These are phyloP conservation scores for Phytophthora podocarpi DNA, from an alignment of 352 stramenopile species.

Conservation along the genomic window DNA sequence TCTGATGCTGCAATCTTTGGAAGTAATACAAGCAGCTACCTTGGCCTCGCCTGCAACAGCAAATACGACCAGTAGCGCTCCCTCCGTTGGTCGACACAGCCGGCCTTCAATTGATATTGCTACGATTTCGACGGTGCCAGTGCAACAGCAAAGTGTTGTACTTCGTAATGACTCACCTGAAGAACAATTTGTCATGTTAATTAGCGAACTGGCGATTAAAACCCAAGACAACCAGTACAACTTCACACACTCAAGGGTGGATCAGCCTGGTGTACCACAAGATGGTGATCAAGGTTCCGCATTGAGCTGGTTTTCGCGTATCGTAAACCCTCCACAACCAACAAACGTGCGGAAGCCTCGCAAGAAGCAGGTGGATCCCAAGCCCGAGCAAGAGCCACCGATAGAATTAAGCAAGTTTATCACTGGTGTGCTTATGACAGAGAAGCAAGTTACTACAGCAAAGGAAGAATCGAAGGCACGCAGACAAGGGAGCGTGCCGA, in stretches of 20 bases:
- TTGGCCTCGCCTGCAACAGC: background rate
- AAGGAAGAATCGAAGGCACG: slow-evolving; percentile 42
- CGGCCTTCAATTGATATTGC: background rate
- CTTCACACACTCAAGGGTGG: slow-evolving; percentile 6
- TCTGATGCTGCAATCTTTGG: slow-evolving; percentile 56
- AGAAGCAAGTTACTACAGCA: slow-evolving; percentile 34
- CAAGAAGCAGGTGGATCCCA: slow-evolving; percentile 23
- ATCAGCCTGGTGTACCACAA: background rate
- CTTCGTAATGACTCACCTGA: background rate
- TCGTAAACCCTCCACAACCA: slow-evolving; percentile 20
- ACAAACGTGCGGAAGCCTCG: slow-evolving; percentile 6
- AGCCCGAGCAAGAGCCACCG: background rate
- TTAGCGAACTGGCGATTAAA: slow-evolving; percentile 2
- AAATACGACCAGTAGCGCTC: no score
- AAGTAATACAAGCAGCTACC: slow-evolving; percentile 36
- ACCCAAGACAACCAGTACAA: slow-evolving; percentile 23
- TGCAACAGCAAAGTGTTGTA: background rate
- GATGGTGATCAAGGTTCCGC: background rate
- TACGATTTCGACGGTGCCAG: background rate
- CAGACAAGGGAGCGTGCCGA: slow-evolving; percentile 43
- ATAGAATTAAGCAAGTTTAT: slow-evolving; percentile 37
- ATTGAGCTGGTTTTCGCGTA: slow-evolving; percentile 29
- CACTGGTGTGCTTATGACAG: slow-evolving; percentile 37
- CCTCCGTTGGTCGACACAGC: background rate
- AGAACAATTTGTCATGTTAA: background rate